These are phyloP conservation scores for Botryosphaeria dothidea DNA, from an alignment of 2,329 filamentous ascomycete species.

Conservation along the genomic window DNA sequence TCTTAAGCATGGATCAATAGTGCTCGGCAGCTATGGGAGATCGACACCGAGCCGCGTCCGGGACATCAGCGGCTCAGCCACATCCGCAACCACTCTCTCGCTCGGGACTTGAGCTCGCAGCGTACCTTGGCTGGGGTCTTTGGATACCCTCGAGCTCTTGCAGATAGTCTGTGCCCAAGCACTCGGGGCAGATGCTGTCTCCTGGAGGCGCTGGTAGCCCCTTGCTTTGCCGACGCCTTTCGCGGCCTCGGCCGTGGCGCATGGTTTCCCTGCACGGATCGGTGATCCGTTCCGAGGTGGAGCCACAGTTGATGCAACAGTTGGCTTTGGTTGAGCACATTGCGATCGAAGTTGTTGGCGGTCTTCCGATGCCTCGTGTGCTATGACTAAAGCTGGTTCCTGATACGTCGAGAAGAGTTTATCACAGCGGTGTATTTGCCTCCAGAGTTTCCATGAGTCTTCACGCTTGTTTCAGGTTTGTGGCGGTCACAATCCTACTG, in stretches of 20 bases:
- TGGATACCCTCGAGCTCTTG: not conserved
- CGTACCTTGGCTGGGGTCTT: not conserved
- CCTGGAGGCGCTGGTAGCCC: not conserved
- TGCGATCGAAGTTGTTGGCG: not conserved
- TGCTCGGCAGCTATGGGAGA: slow-evolving; percentile 3
- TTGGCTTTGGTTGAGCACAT: not conserved
- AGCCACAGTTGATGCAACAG: not conserved
- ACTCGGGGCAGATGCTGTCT: slow-evolving; percentile 8
- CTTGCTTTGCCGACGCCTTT: not conserved
- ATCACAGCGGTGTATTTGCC: not conserved
- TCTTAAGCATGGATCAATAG: not conserved
- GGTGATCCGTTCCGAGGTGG: not conserved
- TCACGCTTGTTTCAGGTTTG: not conserved
- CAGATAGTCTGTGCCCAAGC: not conserved
- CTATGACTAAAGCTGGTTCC: not conserved
- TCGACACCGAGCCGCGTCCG: not conserved
- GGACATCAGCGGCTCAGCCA: not conserved
- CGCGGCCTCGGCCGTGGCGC: not conserved
- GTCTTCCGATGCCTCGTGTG: not conserved
- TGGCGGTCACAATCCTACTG: not conserved
- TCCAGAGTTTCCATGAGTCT: not conserved
- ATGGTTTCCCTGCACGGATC: not conserved
- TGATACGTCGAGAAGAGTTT: too few relatives aligned
- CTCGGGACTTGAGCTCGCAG: not conserved
- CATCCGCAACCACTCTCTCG: not conserved